These are phyloP conservation scores for Castanea sativa DNA, from an alignment of 306 rosid genomes.

Conservation along the genomic window DNA sequence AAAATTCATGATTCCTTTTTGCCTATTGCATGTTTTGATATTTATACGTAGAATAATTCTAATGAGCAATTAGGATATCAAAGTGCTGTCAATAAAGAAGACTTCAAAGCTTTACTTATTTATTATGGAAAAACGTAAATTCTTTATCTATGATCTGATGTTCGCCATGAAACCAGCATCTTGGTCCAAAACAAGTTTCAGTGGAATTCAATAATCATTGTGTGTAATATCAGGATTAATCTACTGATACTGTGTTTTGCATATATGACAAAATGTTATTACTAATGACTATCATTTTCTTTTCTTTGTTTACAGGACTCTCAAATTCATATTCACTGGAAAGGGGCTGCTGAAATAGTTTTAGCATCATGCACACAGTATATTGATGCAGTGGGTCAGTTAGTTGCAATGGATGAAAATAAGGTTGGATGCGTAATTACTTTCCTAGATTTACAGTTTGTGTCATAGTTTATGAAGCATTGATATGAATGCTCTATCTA, in stretches of 20 bases:
- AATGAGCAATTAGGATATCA: background rate
- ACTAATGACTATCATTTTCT: conserved; percentile 16
- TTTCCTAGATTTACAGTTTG: conserved; percentile 1
- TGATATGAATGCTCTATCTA: too few species aligned
- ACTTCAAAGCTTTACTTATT: background rate
- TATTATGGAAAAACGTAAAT: background rate
- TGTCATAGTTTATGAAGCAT: background rate
- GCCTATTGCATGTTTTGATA: too few species aligned
- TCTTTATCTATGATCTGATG: background rate
- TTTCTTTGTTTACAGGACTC: conserved; percentile 41
- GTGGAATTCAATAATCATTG: background rate
- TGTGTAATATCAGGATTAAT: background rate
- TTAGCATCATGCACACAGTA: conserved; percentile 55
- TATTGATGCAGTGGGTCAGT: conserved; percentile 42
- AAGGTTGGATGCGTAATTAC: conserved; percentile 45
- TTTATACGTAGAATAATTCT: background rate
- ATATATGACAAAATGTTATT: background rate
- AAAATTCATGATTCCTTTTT: too few species aligned
- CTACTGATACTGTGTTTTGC: conserved; percentile 7
- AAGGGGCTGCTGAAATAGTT: conserved; percentile 93
- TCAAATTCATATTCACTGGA: conserved; percentile 83
- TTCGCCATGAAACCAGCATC: background rate
- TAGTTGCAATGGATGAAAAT: conserved; percentile 54
- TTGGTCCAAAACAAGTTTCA: background rate
- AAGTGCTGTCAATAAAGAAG: background rate